Base-by-base conservation (phyloP, 2,329 filamentous ascomycete species). In the Fusarium tricinctum region DNA sequence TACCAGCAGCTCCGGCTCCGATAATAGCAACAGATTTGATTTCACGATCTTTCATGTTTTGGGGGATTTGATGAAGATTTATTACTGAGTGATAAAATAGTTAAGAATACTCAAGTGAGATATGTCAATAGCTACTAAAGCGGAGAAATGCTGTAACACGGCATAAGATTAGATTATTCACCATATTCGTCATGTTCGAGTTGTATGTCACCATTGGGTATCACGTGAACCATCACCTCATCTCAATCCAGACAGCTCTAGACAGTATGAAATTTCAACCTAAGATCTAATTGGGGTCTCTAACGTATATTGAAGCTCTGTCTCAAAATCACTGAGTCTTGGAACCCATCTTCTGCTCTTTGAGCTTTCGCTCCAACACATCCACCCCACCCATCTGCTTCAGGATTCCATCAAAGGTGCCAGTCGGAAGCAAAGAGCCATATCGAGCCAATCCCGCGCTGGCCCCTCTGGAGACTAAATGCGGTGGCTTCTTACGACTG, bases 1-100 rank as follows among this genome's bases (percentile, higher is more conserved):
- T 66, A 73, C 71, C 71, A 14, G 68, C 56, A 28, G 71, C 71
- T 12, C 70, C 71, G 15, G 71, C 71, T 33, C 70, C 71, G 17
- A 73, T 58, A 6, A 73, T 48, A 0, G 71, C 71, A 1, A 73
- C 58, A 7, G 71, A 73, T 17, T 63, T 73, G 6, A 73, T 66
- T 5, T 50, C 38, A 5, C 26, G 13, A 4, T 50, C 51, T 30
- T 26, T 23, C 63, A 66, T 67, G 0, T 17, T 30, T 8, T 20
- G 1, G 9, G 19, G 4, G 8, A 17, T 22, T 2, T 3, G 1
- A n/a, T 8, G 4, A 1, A 22, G 17, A 22, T 8, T 15, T 10
- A 5, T 15, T 7, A 1, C 5, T 13, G 5, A 8, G 10, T 3
- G 1, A 5, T 4, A 20, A 20, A 13, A 2, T 2, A 4, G 13